Conservation (phyloP, 1,284 basidiomycete species). For the Trichosporon sp. region DNA sequence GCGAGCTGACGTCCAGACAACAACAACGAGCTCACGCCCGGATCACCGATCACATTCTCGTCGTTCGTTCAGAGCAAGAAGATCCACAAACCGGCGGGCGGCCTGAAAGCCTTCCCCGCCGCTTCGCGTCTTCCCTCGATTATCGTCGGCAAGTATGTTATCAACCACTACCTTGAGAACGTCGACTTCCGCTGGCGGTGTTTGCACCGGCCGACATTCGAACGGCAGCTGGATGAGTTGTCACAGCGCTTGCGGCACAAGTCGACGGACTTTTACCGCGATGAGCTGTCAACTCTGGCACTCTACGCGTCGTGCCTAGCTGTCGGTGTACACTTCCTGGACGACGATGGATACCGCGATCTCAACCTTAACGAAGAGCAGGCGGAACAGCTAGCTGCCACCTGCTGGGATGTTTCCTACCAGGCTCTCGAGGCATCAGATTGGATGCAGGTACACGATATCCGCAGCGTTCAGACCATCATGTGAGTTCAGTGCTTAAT, state of each 20-base stretch:
- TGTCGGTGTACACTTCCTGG: conserved; percentile 25
- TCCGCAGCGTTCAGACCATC: conserved; percentile 22
- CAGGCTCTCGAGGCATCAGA: conserved; percentile 24
- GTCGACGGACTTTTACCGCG: conserved; percentile 13
- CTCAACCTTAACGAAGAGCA: conserved; percentile 31
- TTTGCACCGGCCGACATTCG: conserved; percentile 25
- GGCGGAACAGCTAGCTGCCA: conserved; percentile 27
- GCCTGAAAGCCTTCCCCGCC: conserved; percentile 15
- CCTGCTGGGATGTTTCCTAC: conserved; percentile 25
- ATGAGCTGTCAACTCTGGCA: conserved; percentile 21
- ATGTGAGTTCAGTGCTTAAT: conserved; percentile 12
- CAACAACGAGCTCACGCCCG: conserved; percentile 15
- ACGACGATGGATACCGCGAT: conserved; percentile 21
- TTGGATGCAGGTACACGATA: conserved; percentile 30
- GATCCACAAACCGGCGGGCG: conserved; percentile 2
- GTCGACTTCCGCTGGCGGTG: conserved; percentile 23
- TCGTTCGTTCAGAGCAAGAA: conserved; percentile 18
- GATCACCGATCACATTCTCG: conserved; percentile 16
- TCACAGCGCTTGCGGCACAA: conserved; percentile 13
- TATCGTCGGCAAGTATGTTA: conserved; percentile 20
- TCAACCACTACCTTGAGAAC: conserved; percentile 17
- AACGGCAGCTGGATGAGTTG: conserved; percentile 16
- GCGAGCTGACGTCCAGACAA: background rate
- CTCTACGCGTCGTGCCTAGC: conserved; percentile 23
- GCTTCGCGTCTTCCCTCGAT: conserved; percentile 9